A percentile compares a stretch with the other conserved stretches of the same genome.
These are phyloP conservation scores for Saturnispora serradocipensis DNA, from an alignment of 805 yeast genomes.

Conservation along the genomic window DNA sequence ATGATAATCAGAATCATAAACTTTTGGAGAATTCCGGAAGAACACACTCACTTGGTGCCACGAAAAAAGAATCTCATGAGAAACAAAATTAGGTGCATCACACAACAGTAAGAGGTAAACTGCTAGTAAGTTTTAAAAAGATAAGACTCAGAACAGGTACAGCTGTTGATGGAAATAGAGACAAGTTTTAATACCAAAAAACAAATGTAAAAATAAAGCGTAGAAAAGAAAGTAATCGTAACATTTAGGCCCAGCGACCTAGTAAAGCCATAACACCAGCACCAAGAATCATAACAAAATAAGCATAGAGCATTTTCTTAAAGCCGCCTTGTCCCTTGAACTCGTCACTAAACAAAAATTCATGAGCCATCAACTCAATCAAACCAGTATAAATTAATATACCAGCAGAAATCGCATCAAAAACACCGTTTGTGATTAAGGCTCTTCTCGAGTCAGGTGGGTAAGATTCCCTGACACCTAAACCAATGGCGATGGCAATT, in stretches of 20 bases:
- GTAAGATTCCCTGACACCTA: constrained; percentile 60
- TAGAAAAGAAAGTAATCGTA: not conserved
- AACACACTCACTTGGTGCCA: not conserved
- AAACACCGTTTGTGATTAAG: constrained; percentile 58
- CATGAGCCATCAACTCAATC: constrained; percentile 74
- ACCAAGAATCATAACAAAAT: constrained; percentile 47
- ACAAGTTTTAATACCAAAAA: not conserved
- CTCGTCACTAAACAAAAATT: constrained; percentile 52
- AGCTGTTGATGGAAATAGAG: not conserved
- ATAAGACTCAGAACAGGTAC: too few relatives aligned
- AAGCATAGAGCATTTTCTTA: constrained; percentile 43
- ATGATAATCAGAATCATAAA: too few relatives aligned
- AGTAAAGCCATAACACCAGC: constrained; percentile 72
- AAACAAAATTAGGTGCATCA: constrained; percentile 25
- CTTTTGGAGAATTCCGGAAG: too few relatives aligned
- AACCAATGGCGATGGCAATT: constrained; percentile 66
- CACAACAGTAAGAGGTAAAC: constrained; percentile 20
- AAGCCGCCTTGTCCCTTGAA: constrained; percentile 53
- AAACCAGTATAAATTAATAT: constrained; percentile 68
- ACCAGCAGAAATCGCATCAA: constrained; percentile 73
- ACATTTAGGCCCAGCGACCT: constrained; percentile 58
- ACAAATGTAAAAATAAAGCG: not conserved
- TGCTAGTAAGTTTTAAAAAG: too few relatives aligned
- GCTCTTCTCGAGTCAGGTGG: constrained; percentile 50
- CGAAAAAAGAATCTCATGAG: constrained; percentile 17